These are phyloP conservation scores for Cucumis sativus DNA, from an alignment of 306 rosid genomes.

Conservation along the genomic window Cucumber_9930_V3 NC_026661.2:21311001-21311500, in stretches of 20 bases:
- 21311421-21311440: not conserved
- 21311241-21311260: conserved; percentile 53
- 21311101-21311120: not conserved
- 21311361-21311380: not conserved
- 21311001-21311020: no score
- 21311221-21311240: conserved; percentile 69
- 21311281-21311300: conserved; percentile 5
- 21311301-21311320: not conserved
- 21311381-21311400: not conserved
- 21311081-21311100: not conserved
- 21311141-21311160: not conserved
- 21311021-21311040: no score
- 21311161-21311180: not conserved
- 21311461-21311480: not conserved
- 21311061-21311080: not conserved
- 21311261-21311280: conserved; percentile 89
- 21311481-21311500: no score
- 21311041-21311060: not conserved
- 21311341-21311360: not conserved
- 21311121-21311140: not conserved
- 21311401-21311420: not conserved
- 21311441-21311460: not conserved
- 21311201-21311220: conserved; percentile 69
- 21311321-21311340: not conserved
- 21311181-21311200: not conserved